Evolutionary conservation across 164 flowering plant genomes (phyloP).

Genomic region (Berberis thunbergii): DNA sequence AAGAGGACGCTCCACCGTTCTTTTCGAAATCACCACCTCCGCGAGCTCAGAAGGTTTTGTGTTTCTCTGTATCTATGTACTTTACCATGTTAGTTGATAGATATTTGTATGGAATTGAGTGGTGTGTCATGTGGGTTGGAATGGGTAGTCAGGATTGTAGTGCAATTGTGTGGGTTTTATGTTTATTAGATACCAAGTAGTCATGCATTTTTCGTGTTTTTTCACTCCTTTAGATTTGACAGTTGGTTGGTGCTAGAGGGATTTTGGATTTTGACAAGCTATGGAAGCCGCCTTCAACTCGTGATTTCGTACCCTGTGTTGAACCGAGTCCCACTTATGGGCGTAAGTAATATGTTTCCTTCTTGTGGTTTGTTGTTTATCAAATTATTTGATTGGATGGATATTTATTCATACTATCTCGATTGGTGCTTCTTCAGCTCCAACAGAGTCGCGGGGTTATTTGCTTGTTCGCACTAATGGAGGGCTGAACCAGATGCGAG

Average conservation of each 20-base stretch:
- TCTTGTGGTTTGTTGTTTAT: no score
- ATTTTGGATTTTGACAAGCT: slow-evolving; percentile 42
- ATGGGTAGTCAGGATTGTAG: neutral
- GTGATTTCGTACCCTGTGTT: slow-evolving; percentile 60
- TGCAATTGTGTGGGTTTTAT: slow-evolving; percentile 2
- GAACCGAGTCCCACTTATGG: slow-evolving; percentile 51
- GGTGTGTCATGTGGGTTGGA: no score
- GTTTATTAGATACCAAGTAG: slow-evolving; percentile 21
- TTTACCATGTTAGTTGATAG: neutral
- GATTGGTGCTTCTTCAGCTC: slow-evolving; percentile 39
- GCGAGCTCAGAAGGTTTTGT: slow-evolving; percentile 46
- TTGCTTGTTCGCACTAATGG: slow-evolving; percentile 90
- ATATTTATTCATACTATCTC: neutral
- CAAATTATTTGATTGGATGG: neutral
- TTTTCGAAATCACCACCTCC: slow-evolving; percentile 38
- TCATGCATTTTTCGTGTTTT: slow-evolving; percentile 62
- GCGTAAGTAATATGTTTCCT: slow-evolving; percentile 28
- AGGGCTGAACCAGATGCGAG: slow-evolving; percentile 99
- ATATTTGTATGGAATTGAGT: neutral
- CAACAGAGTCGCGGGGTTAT: slow-evolving; percentile 59
- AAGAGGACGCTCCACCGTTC: slow-evolving; percentile 32
- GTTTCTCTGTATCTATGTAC: neutral
- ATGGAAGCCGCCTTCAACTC: slow-evolving; percentile 84
- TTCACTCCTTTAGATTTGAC: slow-evolving; percentile 93
- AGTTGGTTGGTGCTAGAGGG: slow-evolving; percentile 56